Evolutionary conservation across 768 basidiomycete species (phyloP).

Genomic region (Cantharellus anzutake): DNA sequence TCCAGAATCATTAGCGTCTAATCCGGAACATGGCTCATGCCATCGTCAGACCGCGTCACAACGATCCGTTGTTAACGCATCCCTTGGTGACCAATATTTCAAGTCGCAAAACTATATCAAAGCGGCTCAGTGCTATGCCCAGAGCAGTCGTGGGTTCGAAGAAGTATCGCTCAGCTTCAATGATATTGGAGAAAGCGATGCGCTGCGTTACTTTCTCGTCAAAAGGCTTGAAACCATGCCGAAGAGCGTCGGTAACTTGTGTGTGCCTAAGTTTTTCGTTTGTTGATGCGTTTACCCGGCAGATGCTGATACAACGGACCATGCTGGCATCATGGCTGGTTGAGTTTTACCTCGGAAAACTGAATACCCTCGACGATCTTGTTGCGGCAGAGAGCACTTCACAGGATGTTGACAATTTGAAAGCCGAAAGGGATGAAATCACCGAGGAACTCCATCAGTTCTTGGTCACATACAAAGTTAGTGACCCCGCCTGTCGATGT

Average conservation of each 20-base stretch:
- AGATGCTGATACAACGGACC: slow-evolving; percentile 91
- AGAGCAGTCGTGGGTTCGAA: slow-evolving; percentile 75
- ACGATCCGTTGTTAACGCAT: slow-evolving; percentile 62
- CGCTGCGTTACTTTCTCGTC: slow-evolving; percentile 74
- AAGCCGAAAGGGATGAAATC: slow-evolving; percentile 57
- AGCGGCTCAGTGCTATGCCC: slow-evolving; percentile 82
- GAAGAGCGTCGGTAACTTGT: slow-evolving; percentile 40
- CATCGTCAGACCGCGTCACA: slow-evolving; percentile 33
- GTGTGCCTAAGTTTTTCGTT: neutral
- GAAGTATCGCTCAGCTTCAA: slow-evolving; percentile 81
- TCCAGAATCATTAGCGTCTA: neutral
- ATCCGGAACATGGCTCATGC: neutral
- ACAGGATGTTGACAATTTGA: slow-evolving; percentile 69
- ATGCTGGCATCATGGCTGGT: slow-evolving; percentile 98
- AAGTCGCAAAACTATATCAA: slow-evolving; percentile 67
- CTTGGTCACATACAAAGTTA: slow-evolving; percentile 82
- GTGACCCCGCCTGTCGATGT: slow-evolving; percentile 7
- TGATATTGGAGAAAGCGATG: slow-evolving; percentile 78
- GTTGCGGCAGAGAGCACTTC: slow-evolving; percentile 71
- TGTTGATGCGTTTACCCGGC: neutral
- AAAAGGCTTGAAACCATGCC: slow-evolving; percentile 70
- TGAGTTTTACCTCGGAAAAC: slow-evolving; percentile 92
- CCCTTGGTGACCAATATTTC: slow-evolving; percentile 70
- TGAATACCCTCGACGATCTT: slow-evolving; percentile 87
- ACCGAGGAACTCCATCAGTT: slow-evolving; percentile 91